phyloP scores from a whole-genome alignment of 345 rosid species.

The Zanthoxylum bungeanum region DNA sequence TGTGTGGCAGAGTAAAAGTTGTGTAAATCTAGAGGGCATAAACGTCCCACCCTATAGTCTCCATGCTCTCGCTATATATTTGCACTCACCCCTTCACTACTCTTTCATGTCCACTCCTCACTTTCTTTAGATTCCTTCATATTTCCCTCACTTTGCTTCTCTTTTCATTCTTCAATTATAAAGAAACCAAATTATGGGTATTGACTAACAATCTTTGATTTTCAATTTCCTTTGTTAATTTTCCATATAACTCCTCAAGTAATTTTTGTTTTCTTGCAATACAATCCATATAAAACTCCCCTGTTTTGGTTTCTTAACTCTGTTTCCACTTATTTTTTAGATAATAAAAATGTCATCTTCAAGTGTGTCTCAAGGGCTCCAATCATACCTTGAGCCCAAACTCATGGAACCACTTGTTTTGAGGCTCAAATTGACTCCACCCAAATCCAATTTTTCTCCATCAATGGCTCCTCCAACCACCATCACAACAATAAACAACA shows the following conservation, averaged over 20 bases:
- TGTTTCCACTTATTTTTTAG: conserved; percentile 2
- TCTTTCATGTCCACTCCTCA: conserved; percentile 21
- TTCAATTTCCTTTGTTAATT: neutral
- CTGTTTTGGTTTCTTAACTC: conserved; percentile 17
- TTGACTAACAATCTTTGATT: neutral
- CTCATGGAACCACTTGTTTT: conserved; percentile 31
- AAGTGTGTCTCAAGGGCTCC: conserved; percentile 43
- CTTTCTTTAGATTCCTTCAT: neutral
- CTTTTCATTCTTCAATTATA: neutral
- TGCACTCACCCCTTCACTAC: conserved; percentile 21
- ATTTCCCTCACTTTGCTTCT: neutral
- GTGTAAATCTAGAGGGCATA: conserved; percentile 14
- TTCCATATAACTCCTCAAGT: too few relatives aligned
- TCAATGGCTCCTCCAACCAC: neutral
- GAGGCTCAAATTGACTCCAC: conserved; percentile 40
- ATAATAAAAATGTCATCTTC: conserved; percentile 38
- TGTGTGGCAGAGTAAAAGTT: conserved; percentile 21
- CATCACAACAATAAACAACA: conserved; percentile 7
- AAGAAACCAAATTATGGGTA: neutral
- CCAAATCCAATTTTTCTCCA: conserved; percentile 7
- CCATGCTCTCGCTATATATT: conserved; percentile 33
- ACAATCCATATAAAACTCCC: too few relatives aligned
- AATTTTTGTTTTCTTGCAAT: conserved; percentile 2
- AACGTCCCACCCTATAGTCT: too few relatives aligned
- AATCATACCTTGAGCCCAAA: conserved; percentile 47